Conservation (phyloP, 768 basidiomycete species). For the Mycena epipterygia region DNA sequence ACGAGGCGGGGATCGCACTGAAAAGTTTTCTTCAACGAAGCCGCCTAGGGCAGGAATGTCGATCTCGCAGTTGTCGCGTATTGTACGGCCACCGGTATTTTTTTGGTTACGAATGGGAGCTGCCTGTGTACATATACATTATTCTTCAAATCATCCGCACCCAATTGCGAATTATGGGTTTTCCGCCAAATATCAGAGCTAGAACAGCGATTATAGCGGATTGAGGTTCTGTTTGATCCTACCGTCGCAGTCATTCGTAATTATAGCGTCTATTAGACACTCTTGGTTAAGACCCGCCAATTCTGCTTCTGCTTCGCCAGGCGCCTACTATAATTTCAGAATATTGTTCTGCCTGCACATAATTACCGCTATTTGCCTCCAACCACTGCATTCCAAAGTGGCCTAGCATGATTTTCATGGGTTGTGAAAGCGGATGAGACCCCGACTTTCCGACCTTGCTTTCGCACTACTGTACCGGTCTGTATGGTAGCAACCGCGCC, state of each 20-base stretch:
- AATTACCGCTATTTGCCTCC: constrained; percentile 58
- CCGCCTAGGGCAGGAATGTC: constrained; percentile 67
- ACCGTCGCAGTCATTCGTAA: constrained; percentile 19
- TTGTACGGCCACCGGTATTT: constrained; percentile 40
- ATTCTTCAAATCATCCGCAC: constrained; percentile 13
- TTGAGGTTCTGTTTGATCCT: not conserved
- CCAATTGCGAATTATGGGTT: constrained; percentile 18
- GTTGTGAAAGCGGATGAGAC: constrained; percentile 57
- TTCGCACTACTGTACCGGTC: constrained; percentile 45
- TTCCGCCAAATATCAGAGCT: constrained; percentile 14
- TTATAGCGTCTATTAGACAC: not conserved
- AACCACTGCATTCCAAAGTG: constrained; percentile 68
- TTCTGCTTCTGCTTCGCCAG: constrained; percentile 10
- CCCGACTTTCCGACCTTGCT: constrained; percentile 58
- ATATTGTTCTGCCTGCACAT: not conserved
- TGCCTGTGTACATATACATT: not conserved
- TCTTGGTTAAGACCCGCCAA: constrained; percentile 3
- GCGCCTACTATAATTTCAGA: not conserved
- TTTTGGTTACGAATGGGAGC: constrained; percentile 40
- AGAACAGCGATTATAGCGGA: too few relatives aligned
- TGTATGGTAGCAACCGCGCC: too few relatives aligned
- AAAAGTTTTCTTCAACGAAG: constrained; percentile 75
- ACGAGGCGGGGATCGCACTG: constrained; percentile 2
- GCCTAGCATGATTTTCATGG: constrained; percentile 68
- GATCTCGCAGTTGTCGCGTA: constrained; percentile 55